A percentile compares a stretch with the other conserved stretches of the same genome.
Evolutionary conservation across 768 basidiomycete genomes (phyloP).

Genomic region (Crepidotus variabilis): DNA sequence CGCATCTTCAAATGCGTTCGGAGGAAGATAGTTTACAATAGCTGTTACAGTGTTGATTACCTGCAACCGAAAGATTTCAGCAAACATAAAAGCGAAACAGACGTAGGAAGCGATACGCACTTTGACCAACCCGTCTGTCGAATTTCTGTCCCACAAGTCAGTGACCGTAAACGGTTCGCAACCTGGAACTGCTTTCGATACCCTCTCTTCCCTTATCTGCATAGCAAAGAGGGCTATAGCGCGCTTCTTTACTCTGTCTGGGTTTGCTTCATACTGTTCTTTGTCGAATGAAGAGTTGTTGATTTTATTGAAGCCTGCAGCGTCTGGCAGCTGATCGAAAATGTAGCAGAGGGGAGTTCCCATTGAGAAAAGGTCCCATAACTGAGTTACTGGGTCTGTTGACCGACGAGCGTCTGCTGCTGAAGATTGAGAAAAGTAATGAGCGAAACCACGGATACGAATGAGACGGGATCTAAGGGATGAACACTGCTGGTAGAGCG

Average conservation of each 20-base stretch:
- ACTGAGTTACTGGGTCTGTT: slow-evolving; percentile 89
- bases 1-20: slow-evolving; percentile 60
- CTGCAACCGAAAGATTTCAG: slow-evolving; percentile 32
- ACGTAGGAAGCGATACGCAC: slow-evolving; percentile 42
- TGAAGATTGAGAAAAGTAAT: slow-evolving; percentile 63
- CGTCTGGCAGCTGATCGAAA: slow-evolving; percentile 82
- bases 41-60: slow-evolving; percentile 87
- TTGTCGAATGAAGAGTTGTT: slow-evolving; percentile 66
- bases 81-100: slow-evolving; percentile 2
- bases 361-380: slow-evolving; percentile 92
- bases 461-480: slow-evolving; percentile 71
- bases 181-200: slow-evolving; percentile 55
- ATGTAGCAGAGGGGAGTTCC: slow-evolving; percentile 95
- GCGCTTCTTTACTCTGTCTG: slow-evolving; percentile 85
- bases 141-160: slow-evolving; percentile 86
- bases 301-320: slow-evolving; percentile 55
- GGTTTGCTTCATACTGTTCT: slow-evolving; percentile 58
- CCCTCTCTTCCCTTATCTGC: slow-evolving; percentile 68
- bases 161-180: slow-evolving; percentile 87
- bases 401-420: slow-evolving; percentile 64
- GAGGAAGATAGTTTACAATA: slow-evolving; percentile 74
- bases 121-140: slow-evolving; percentile 94
- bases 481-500: slow-evolving; percentile 91
- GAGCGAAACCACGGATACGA: slow-evolving; percentile 70
- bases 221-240: slow-evolving; percentile 91